A percentile compares a stretch with the other conserved stretches of the same genome.
Conservation (phyloP, 176 grass and related monocot species). For the Echinochloa phyllopogon region DNA sequence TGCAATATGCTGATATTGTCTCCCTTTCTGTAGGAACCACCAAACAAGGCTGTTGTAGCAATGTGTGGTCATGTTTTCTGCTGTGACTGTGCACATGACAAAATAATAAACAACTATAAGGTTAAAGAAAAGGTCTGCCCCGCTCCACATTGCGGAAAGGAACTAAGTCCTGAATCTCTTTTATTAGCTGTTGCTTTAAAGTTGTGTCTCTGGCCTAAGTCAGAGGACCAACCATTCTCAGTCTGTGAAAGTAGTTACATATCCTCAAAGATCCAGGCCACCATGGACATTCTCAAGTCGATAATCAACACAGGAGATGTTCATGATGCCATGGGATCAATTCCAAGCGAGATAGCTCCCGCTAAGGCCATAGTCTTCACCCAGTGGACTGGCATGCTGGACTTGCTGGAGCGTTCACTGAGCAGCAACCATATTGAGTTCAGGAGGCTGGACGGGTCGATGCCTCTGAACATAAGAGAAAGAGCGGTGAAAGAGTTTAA, state of each 20-base stretch:
- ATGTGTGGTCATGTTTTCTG: conserved; percentile 92
- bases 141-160: conserved; percentile 47
- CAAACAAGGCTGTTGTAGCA: conserved; percentile 65
- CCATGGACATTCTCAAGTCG: conserved; percentile 58
- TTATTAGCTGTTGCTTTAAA: conserved; percentile 66
- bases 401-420: conserved; percentile 82
- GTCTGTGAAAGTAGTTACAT: conserved; percentile 69
- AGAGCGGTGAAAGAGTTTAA: conserved; percentile 81
- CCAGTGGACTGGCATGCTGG: conserved; percentile 91
- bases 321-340: conserved; percentile 24
- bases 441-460: conserved; percentile 77
- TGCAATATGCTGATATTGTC: neutral
- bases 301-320: conserved; percentile 27
- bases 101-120: neutral
- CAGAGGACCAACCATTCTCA: conserved; percentile 27
- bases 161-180: conserved; percentile 53
- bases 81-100: conserved; percentile 63
- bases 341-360: conserved; percentile 38
- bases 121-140: conserved; percentile 57
- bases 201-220: conserved; percentile 53
- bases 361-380: conserved; percentile 88
- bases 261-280: conserved; percentile 74
- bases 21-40: conserved; percentile 60
- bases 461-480: conserved; percentile 73
- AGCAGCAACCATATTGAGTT: conserved; percentile 62